Evolutionary conservation across 192 early-diverging fungal genomes (phyloP).

Genomic region (Backusella tuberculispora): DNA sequence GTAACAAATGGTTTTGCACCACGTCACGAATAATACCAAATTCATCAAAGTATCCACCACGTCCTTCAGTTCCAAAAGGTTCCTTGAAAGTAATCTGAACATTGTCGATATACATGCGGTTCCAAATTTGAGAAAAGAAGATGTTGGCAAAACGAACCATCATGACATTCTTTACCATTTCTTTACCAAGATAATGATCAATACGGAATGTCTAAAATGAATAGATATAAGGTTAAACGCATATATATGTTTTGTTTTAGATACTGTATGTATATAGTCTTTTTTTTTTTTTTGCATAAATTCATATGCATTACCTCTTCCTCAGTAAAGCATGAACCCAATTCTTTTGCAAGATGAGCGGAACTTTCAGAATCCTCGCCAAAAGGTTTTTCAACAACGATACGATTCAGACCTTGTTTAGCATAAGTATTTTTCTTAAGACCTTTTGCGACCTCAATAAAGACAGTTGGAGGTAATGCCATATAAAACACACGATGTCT

Average conservation of each 20-base stretch:
- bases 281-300: slow-evolving; percentile 41
- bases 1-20: slow-evolving; percentile 91
- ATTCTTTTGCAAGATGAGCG: slow-evolving; percentile 64
- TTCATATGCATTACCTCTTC: slow-evolving; percentile 64
- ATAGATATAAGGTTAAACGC: neutral
- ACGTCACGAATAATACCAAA: slow-evolving; percentile 99
- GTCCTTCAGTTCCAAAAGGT: slow-evolving; percentile 93
- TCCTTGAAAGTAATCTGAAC: slow-evolving; percentile 99
- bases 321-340: slow-evolving; percentile 83
- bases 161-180: slow-evolving; percentile 99
- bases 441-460: slow-evolving; percentile 82
- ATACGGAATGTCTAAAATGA: slow-evolving; percentile 87
- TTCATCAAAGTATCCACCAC: slow-evolving; percentile 98
- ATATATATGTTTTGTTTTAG: neutral
- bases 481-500: slow-evolving; percentile 90
- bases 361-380: slow-evolving; percentile 91
- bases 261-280: neutral
- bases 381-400: slow-evolving; percentile 98
- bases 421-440: slow-evolving; percentile 74
- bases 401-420: slow-evolving; percentile 68
- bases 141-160: slow-evolving; percentile 92
- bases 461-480: slow-evolving; percentile 95
- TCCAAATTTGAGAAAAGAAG: slow-evolving; percentile 92
- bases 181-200: slow-evolving; percentile 98
- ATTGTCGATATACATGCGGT: slow-evolving; percentile 83